Evolutionary conservation across 139 green algal species (phyloP), one percentile per base, ranked within the genome.

Genomic region (Nannochloris sp.): DNA sequence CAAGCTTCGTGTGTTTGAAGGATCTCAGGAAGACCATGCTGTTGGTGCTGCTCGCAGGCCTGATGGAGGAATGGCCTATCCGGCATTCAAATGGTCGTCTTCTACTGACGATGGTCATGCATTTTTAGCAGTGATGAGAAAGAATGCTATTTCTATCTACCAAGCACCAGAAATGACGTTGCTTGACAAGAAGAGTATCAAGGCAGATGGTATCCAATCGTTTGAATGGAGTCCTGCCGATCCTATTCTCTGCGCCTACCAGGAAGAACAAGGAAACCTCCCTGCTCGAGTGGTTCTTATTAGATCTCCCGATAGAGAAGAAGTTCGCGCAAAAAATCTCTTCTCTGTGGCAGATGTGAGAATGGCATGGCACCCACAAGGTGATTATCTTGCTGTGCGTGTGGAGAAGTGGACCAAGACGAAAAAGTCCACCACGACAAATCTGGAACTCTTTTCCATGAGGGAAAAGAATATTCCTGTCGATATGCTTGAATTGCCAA

Each of bases 401-500:
- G 93, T 99, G 44, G 86, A 95, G 64, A 85, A 89, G 40, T 95
- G 85, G 81, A 98, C 93, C 70, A 99, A 99, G 83, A 96, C 91
- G 44, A 88, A 90, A 68, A 99, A 99, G 82, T 88, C 57, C 69
- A 96, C 83, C 12, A 94, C 85, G 79, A 93, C 85, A 60, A 79
- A 84, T 69, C 96, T 98, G 74, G 91, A 98, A 85, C 79, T 98
- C 51, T 97, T 98, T 82, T 81, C 75, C 9, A 57, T 90, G 59
- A 75, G 70, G 14, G 56, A 71, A 25, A 61, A 57, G 25, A 55
- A 73, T 61, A 49, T 60, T 57, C 70, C 65, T 8, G 68, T 73
- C 16, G 76, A 88, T 67, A 83, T 90, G 48, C 66, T 94, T 60
- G 85, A 92, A 72, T 73, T 91, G 25, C 75, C 80, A 24, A 81